Conservation (phyloP, 768 basidiomycete species). For the Boletus vinaceobasis region DNA sequence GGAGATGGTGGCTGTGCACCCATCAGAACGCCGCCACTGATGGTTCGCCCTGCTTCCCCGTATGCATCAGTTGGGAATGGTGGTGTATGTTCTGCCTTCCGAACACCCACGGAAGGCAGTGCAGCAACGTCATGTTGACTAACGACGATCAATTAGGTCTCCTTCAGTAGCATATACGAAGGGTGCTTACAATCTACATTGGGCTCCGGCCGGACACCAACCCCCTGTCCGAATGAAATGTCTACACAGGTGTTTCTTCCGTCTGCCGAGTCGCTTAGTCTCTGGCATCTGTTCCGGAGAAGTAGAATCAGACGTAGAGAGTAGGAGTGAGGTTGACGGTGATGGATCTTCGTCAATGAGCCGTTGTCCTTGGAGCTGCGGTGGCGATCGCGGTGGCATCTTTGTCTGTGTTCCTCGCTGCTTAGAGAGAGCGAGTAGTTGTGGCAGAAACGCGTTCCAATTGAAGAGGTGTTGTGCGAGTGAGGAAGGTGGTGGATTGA, state of each 20-base stretch:
- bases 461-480: conserved; percentile 14
- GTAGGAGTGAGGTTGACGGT: conserved; percentile 16
- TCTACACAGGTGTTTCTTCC: conserved; percentile 38
- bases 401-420: conserved; percentile 1
- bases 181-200: conserved; percentile 41
- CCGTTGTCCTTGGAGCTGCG: conserved; percentile 3
- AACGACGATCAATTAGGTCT: neutral
- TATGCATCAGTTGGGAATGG: conserved; percentile 4
- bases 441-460: conserved; percentile 20
- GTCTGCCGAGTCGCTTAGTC: neutral
- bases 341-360: conserved; percentile 22
- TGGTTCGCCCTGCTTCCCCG: conserved; percentile 17
- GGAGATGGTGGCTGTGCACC: conserved; percentile 12
- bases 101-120: conserved; percentile 19
- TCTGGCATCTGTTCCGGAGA: conserved; percentile 7
- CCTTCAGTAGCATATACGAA: neutral
- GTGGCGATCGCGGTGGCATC: conserved; percentile 1
- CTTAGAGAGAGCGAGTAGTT: conserved; percentile 9
- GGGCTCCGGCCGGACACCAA: conserved; percentile 40
- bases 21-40: conserved; percentile 26
- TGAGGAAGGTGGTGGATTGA: conserved; percentile 11
- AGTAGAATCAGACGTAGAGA: conserved; percentile 23
- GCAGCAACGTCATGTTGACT: conserved; percentile 23
- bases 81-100: conserved; percentile 3
- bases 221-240: conserved; percentile 41